Evolutionary conservation across 1,139 yeast species (phyloP).

Genomic region (Arxiozyma slooffiae): DNA sequence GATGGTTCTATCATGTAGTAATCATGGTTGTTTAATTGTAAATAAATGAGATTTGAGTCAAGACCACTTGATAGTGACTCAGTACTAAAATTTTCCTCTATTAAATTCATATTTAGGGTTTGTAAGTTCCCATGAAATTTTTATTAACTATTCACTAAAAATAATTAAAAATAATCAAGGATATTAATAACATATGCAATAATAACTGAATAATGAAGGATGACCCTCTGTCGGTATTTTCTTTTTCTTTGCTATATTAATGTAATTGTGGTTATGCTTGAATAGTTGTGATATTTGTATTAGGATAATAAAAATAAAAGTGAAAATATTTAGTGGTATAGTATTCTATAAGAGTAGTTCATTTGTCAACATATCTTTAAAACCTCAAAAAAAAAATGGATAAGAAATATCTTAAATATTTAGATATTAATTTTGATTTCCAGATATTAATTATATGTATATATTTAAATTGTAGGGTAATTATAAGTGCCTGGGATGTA

Average conservation of each 20-base stretch:
- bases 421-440: no score
- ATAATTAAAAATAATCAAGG: not conserved
- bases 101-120: not conserved
- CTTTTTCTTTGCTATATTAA: no score
- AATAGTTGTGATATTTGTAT: not conserved
- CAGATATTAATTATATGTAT: no score
- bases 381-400: not conserved
- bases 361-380: not conserved
- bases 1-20: conserved; percentile 45
- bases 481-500: not conserved
- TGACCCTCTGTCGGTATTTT: not conserved
- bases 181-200: not conserved
- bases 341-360: not conserved
- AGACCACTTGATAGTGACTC: not conserved
- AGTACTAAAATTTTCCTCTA: not conserved
- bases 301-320: not conserved
- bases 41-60: conserved; percentile 12
- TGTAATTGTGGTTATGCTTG: not conserved
- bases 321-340: no score
- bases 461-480: no score
- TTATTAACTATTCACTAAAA: not conserved
- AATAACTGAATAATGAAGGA: not conserved
- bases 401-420: not conserved
- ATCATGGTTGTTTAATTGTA: conserved; percentile 43
- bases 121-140: not conserved